phyloP scores from a whole-genome alignment of 2,329 filamentous ascomycete genomes.

The Truncatella angustata region DNA sequence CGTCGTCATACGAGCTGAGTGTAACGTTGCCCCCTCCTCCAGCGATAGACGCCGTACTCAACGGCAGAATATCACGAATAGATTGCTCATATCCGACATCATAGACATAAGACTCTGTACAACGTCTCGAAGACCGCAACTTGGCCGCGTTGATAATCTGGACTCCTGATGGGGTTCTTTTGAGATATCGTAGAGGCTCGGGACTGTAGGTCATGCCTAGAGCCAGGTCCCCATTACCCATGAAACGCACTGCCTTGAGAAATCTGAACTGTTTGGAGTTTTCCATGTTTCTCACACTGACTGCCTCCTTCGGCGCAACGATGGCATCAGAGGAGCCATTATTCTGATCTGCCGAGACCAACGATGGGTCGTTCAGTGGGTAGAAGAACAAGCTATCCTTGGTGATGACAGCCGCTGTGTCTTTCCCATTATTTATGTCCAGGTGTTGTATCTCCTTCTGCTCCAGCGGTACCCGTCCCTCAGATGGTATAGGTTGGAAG shows the following conservation, averaged over 20 bases:
- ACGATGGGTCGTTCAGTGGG: constrained; percentile 18
- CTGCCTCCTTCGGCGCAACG: constrained; percentile 17
- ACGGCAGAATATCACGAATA: constrained; percentile 45
- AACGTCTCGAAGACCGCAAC: constrained; percentile 17
- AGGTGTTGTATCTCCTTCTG: constrained; percentile 34
- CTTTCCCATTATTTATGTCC: constrained; percentile 26
- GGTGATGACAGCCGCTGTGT: constrained; percentile 32
- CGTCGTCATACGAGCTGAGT: constrained; percentile 53
- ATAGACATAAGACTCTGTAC: constrained; percentile 18
- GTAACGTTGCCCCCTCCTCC: constrained; percentile 38
- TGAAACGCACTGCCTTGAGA: constrained; percentile 41
- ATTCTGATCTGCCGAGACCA: constrained; percentile 3
- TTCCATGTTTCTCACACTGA: constrained; percentile 18
- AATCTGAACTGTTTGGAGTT: constrained; percentile 21
- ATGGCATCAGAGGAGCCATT: constrained; percentile 11
- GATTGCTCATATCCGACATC: constrained; percentile 30
- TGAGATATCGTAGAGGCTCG: constrained; percentile 44
- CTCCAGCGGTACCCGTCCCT: constrained; percentile 1
- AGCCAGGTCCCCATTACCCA: constrained; percentile 42
- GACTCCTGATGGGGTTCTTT: constrained; percentile 44
- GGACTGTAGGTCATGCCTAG: constrained; percentile 41
- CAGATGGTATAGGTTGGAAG: constrained; percentile 15
- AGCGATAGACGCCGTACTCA: constrained; percentile 31
- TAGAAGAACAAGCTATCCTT: constrained; percentile 35
- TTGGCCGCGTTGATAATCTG: constrained; percentile 34